phyloP scores from a whole-genome alignment of 805 yeast species.

The Torulaspora indica region DNA sequence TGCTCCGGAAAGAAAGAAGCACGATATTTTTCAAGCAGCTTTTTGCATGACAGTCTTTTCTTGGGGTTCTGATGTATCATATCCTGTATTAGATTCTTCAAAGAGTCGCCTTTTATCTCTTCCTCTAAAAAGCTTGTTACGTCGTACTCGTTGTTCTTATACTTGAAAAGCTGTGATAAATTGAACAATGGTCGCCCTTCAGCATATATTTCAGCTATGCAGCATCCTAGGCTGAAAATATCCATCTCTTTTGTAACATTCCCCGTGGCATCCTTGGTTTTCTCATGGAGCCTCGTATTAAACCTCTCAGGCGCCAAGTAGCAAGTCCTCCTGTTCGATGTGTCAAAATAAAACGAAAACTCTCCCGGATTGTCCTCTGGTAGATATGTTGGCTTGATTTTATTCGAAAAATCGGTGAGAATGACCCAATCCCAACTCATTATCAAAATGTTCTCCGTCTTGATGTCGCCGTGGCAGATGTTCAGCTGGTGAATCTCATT shows the following conservation, averaged over 20 bases:
- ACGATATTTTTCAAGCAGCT: conserved; percentile 48
- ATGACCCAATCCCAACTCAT: conserved; percentile 87
- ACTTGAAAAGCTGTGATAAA: conserved; percentile 80
- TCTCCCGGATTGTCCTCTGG: conserved; percentile 94
- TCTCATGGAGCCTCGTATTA: conserved; percentile 24
- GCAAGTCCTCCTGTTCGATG: conserved; percentile 79
- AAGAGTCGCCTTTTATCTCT: conserved; percentile 46
- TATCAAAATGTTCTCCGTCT: conserved; percentile 81
- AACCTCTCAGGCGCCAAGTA: conserved; percentile 95
- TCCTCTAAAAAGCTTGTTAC: conserved; percentile 39
- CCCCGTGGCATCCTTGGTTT: conserved; percentile 24
- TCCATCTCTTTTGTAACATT: conserved; percentile 65
- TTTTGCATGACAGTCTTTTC: conserved; percentile 52
- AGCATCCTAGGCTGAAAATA: conserved; percentile 78
- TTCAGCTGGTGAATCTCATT: conserved; percentile 56
- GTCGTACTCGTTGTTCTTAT: conserved; percentile 58
- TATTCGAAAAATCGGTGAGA: conserved; percentile 73
- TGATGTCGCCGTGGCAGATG: conserved; percentile 84
- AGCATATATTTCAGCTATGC: conserved; percentile 78
- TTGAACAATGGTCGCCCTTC: conserved; percentile 88
- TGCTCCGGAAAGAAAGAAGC: conserved; percentile 57
- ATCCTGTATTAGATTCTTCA: conserved; percentile 52
- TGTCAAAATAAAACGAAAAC: conserved; percentile 87
- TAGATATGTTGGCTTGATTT: conserved; percentile 71
- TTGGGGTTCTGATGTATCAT: conserved; percentile 65